These are phyloP conservation scores for Xylaria scruposa DNA, from an alignment of 495 filamentous ascomycete species.

Conservation along the genomic window DNA sequence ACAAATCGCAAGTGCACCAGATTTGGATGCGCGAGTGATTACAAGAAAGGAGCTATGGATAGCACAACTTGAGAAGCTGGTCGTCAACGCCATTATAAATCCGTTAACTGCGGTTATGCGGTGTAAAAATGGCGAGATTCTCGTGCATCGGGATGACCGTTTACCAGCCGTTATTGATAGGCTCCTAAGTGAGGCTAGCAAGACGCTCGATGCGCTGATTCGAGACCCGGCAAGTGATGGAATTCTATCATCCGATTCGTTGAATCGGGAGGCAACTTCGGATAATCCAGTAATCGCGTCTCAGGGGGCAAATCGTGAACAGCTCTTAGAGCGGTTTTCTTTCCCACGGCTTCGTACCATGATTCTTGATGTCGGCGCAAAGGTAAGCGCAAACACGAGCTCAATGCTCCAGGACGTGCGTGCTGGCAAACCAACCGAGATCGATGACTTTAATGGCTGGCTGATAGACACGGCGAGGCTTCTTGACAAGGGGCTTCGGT, in stretches of 20 bases:
- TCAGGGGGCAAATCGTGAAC: slow-evolving; percentile 61
- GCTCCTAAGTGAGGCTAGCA: slow-evolving; percentile 69
- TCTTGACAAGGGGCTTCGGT: slow-evolving; percentile 27
- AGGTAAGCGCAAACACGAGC: slow-evolving; percentile 71
- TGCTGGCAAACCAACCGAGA: slow-evolving; percentile 69
- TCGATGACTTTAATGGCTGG: slow-evolving; percentile 87
- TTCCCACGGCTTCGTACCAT: slow-evolving; percentile 30
- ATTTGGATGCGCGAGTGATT: slow-evolving; percentile 52
- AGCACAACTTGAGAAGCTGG: slow-evolving; percentile 65
- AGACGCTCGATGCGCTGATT: slow-evolving; percentile 61
- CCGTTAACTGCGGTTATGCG: slow-evolving; percentile 77
- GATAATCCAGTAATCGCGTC: slow-evolving; percentile 52
- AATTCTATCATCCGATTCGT: slow-evolving; percentile 29
- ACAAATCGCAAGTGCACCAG: slow-evolving; percentile 37
- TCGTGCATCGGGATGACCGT: slow-evolving; percentile 63
- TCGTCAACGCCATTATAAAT: slow-evolving; percentile 80
- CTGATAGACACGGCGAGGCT: slow-evolving; percentile 57
- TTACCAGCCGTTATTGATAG: slow-evolving; percentile 56
- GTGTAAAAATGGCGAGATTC: slow-evolving; percentile 75
- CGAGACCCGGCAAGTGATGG: slow-evolving; percentile 33
- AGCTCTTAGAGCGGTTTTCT: slow-evolving; percentile 48
- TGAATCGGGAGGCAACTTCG: background rate
- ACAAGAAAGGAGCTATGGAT: slow-evolving; percentile 58
- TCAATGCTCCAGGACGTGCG: slow-evolving; percentile 83
- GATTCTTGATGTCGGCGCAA: slow-evolving; percentile 56